These are phyloP conservation scores for Lodderomyces oxycetoniae DNA, from an alignment of 1,139 yeast genomes.

Conservation along the genomic window DNA sequence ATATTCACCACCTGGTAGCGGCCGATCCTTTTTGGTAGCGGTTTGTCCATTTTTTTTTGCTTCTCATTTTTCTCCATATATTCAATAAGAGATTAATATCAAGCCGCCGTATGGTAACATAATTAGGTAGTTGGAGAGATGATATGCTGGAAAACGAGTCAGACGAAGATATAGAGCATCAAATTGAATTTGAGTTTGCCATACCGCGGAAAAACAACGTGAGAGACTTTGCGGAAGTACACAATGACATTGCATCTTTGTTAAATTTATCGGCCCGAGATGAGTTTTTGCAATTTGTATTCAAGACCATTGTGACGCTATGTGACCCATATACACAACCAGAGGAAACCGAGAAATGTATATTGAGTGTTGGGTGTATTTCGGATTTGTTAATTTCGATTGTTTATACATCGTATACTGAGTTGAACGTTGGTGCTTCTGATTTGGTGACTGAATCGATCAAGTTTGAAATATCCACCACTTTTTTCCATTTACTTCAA, in stretches of 20 bases:
- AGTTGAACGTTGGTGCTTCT: background rate
- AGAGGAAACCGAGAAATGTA: conserved; percentile 47
- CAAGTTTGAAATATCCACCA: conserved; percentile 36
- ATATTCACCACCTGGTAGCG: background rate
- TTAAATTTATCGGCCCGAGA: conserved; percentile 19
- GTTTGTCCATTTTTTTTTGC: background rate
- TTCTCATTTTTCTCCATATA: too few species aligned
- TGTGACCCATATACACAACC: conserved; percentile 71
- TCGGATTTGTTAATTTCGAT: conserved; percentile 51
- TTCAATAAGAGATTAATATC: too few species aligned
- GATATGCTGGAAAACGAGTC: conserved; percentile 22
- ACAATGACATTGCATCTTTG: conserved; percentile 17
- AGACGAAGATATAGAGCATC: conserved; percentile 19
- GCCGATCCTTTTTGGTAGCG: too few species aligned
- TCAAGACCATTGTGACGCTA: conserved; percentile 37
- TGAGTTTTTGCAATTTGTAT: conserved; percentile 18
- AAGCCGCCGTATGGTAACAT: too few species aligned
- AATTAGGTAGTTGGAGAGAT: conserved; percentile 14
- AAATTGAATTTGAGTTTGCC: conserved; percentile 26
- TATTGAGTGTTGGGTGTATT: conserved; percentile 51
- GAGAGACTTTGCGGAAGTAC: conserved; percentile 20
- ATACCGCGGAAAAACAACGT: conserved; percentile 17
- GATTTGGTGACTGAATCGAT: conserved; percentile 19
- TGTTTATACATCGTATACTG: conserved; percentile 14
- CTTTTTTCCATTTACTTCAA: conserved; percentile 40